Evolutionary conservation across 2,329 filamentous ascomycete genomes (phyloP).

Genomic region (Penicillium sp.): DNA sequence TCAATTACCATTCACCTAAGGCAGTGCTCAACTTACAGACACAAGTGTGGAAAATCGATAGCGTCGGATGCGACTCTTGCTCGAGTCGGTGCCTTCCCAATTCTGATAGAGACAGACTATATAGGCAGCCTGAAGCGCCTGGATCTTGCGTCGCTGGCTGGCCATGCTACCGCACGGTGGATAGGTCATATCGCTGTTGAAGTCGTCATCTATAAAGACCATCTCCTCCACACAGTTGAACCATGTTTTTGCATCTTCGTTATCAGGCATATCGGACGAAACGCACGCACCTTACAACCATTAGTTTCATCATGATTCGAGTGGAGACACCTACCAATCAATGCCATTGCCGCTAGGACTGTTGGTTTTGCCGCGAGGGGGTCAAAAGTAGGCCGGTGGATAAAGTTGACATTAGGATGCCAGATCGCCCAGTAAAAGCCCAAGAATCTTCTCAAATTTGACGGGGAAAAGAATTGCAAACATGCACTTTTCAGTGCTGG

Average conservation of each 20-base stretch:
- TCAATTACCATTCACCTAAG: not conserved
- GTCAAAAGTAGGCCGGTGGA: constrained; percentile 41
- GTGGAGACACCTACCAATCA: constrained; percentile 30
- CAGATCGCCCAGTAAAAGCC: constrained; percentile 41
- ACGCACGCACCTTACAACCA: constrained; percentile 22
- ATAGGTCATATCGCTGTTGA: constrained; percentile 31
- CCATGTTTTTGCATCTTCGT: constrained; percentile 36
- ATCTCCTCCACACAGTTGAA: constrained; percentile 44
- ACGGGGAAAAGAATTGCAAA: constrained; percentile 24
- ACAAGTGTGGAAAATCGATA: constrained; percentile 39
- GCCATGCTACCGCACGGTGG: constrained; percentile 10
- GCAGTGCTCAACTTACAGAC: constrained; percentile 28
- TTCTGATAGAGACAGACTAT: constrained; percentile 44
- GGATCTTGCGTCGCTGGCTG: constrained; percentile 28
- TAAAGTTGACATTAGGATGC: constrained; percentile 41
- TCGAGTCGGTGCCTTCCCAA: constrained; percentile 40
- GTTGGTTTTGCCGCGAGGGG: constrained; percentile 29
- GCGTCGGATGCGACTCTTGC: constrained; percentile 39
- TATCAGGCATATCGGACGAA: constrained; percentile 34
- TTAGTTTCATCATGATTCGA: not conserved
- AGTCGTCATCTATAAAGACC: constrained; percentile 40
- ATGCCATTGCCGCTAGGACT: constrained; percentile 38
- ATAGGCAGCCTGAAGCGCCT: constrained; percentile 41
- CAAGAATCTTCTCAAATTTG: constrained; percentile 33
- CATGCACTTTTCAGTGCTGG: constrained; percentile 30